Conservation (phyloP, 2,329 filamentous ascomycete genomes). For the Orbilia ellipsospora region DNA sequence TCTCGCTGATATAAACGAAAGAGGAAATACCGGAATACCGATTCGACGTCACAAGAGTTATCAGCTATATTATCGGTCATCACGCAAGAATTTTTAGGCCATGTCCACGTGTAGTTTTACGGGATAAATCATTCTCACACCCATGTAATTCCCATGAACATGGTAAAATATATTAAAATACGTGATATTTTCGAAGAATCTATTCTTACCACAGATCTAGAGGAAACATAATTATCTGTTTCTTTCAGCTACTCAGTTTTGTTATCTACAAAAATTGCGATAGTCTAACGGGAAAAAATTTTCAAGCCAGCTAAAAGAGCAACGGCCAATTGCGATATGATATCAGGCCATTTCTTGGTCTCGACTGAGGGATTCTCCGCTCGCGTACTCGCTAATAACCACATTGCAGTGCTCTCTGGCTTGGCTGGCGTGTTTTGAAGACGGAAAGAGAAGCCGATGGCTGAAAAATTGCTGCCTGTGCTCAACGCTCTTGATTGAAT, state of each 20-base stretch:
- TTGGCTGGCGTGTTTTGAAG: slow-evolving; percentile 31
- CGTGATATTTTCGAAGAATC: too few species aligned
- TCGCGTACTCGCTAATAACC: not conserved
- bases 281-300: slow-evolving; percentile 1
- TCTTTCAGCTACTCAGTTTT: too few species aligned
- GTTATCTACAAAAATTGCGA: too few species aligned
- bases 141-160: slow-evolving; percentile 30
- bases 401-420: not conserved
- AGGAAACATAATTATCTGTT: too few species aligned
- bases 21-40: too few species aligned
- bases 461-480: slow-evolving; percentile 6
- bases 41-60: slow-evolving; percentile 3
- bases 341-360: slow-evolving; percentile 7
- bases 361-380: not conserved
- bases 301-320: slow-evolving; percentile 19
- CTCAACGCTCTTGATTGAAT: slow-evolving; percentile 1
- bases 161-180: slow-evolving; percentile 25
- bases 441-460: slow-evolving; percentile 52
- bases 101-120: slow-evolving; percentile 28
- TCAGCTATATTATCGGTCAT: slow-evolving; percentile 36
- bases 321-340: not conserved
- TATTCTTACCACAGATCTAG: too few species aligned
- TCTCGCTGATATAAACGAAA: too few species aligned
- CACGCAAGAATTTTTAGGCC: slow-evolving; percentile 42
- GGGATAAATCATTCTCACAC: slow-evolving; percentile 21